phyloP scores from a whole-genome alignment of 352 stramenopile genomes.

The Phytophthora sojae region DNA sequence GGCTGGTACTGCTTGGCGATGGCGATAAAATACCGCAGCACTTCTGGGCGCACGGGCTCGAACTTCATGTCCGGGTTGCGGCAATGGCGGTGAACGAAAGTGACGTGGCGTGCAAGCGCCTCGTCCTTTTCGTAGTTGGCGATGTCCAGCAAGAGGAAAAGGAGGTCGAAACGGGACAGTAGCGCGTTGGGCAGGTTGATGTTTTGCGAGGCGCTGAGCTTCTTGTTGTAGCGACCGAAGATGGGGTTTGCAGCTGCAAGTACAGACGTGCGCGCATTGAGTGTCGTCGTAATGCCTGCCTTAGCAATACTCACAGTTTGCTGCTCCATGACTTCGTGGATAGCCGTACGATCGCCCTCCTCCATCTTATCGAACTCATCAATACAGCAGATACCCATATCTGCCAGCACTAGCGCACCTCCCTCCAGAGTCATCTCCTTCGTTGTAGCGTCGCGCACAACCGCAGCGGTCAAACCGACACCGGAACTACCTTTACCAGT shows the following conservation, averaged over 20 bases:
- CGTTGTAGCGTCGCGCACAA: slow-evolving; percentile 96
- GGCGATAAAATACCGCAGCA: slow-evolving; percentile 92
- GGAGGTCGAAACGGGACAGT: slow-evolving; percentile 98
- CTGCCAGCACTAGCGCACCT: slow-evolving; percentile 98
- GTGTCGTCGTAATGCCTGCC: slow-evolving; percentile 98
- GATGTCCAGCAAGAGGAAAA: slow-evolving; percentile 98
- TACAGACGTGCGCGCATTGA: slow-evolving; percentile 97
- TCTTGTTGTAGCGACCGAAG: slow-evolving; percentile 93
- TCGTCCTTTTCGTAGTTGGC: slow-evolving; percentile 94
- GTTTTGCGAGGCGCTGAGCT: slow-evolving; percentile 94
- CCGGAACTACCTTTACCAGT: slow-evolving; percentile 99
- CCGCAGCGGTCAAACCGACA: slow-evolving; percentile 98
- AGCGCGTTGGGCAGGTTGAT: slow-evolving; percentile 99
- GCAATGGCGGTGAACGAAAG: slow-evolving; percentile 92
- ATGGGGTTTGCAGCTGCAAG: slow-evolving; percentile 99
- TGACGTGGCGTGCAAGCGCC: slow-evolving; percentile 92
- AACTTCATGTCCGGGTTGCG: slow-evolving; percentile 93
- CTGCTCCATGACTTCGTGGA: slow-evolving; percentile 99
- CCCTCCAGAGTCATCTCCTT: slow-evolving; percentile 94
- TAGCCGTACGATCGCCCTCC: slow-evolving; percentile 97
- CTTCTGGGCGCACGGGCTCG: slow-evolving; percentile 90
- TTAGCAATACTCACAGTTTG: slow-evolving; percentile 99
- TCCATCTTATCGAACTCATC: slow-evolving; percentile 99
- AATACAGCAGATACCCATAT: slow-evolving; percentile 99
- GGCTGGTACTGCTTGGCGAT: slow-evolving; percentile 90